A percentile compares a stretch with the other conserved stretches of the same genome.
These are phyloP conservation scores for Glaciozyma antarctica DNA, from an alignment of 768 basidiomycete species.

Conservation along the genomic window DNA sequence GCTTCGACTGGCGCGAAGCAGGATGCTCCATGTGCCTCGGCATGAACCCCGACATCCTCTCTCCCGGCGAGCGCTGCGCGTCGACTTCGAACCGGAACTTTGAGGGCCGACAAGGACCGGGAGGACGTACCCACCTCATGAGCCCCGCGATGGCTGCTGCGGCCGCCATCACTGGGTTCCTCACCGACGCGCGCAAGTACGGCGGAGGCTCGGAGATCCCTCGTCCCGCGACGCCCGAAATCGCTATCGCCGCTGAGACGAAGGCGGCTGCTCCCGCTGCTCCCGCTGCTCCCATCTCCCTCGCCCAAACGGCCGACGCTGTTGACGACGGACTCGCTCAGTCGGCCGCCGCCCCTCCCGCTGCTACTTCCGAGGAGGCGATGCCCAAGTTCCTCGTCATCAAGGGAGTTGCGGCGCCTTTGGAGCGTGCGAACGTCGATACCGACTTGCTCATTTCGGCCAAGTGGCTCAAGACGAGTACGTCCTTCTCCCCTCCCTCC, in stretches of 20 bases:
- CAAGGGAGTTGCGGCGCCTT: constrained; percentile 32
- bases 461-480: constrained; percentile 55
- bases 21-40: constrained; percentile 94
- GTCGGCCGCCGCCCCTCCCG: constrained; percentile 34
- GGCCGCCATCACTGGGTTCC: constrained; percentile 71
- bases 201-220: constrained; percentile 51
- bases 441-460: constrained; percentile 93
- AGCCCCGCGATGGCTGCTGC: constrained; percentile 90
- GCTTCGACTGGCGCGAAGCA: constrained; percentile 91
- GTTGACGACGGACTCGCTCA: constrained; percentile 19
- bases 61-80: constrained; percentile 70
- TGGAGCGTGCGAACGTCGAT: constrained; percentile 50
- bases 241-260: constrained; percentile 27
- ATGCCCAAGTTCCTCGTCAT: constrained; percentile 35
- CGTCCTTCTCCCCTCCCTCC: not conserved
- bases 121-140: constrained; percentile 78
- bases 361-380: constrained; percentile 31
- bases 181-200: constrained; percentile 75
- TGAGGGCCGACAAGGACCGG: constrained; percentile 76
- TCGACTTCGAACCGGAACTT: constrained; percentile 91
- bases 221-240: constrained; percentile 27
- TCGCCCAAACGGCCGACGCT: constrained; percentile 2
- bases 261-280: constrained; percentile 34
- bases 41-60: constrained; percentile 88
- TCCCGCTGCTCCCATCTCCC: constrained; percentile 36